Evolutionary conservation across 2,329 filamentous ascomycete species (phyloP).

Genomic region (Alternaria burnsii): DNA sequence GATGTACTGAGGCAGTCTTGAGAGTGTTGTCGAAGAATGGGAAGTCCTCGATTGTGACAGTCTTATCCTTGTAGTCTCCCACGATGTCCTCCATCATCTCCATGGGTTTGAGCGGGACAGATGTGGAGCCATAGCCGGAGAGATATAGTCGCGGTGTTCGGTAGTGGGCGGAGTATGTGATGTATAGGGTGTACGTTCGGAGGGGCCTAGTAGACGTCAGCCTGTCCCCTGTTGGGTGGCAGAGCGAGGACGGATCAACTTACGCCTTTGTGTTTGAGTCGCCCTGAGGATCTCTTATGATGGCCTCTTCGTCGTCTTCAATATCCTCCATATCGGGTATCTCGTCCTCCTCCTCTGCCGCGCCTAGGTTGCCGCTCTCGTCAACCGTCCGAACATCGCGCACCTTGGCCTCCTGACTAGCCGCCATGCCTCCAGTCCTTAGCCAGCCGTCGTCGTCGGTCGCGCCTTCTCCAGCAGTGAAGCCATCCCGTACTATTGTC

Average conservation of each 20-base stretch:
- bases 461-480: slow-evolving; percentile 60
- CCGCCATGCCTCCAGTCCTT: slow-evolving; percentile 80
- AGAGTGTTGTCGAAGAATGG: slow-evolving; percentile 90
- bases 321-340: slow-evolving; percentile 99
- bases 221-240: not conserved
- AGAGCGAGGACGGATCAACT: slow-evolving; percentile 38
- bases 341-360: slow-evolving; percentile 75
- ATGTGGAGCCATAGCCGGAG: slow-evolving; percentile 82
- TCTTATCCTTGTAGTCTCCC: slow-evolving; percentile 98
- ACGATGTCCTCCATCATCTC: slow-evolving; percentile 98
- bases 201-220: slow-evolving; percentile 66
- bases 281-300: slow-evolving; percentile 72
- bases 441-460: slow-evolving; percentile 87
- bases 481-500: slow-evolving; percentile 82
- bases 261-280: slow-evolving; percentile 64
- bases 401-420: slow-evolving; percentile 77
- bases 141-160: slow-evolving; percentile 94
- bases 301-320: slow-evolving; percentile 91
- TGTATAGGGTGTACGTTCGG: slow-evolving; percentile 97
- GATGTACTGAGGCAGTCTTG: slow-evolving; percentile 97
- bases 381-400: slow-evolving; percentile 88
- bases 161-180: slow-evolving; percentile 97
- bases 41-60: slow-evolving; percentile 96
- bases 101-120: slow-evolving; percentile 81
- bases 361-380: slow-evolving; percentile 85